These are phyloP conservation scores for Grosmannia clavigera DNA, from an alignment of 2,329 filamentous ascomycete species.

Conservation along the genomic window DNA sequence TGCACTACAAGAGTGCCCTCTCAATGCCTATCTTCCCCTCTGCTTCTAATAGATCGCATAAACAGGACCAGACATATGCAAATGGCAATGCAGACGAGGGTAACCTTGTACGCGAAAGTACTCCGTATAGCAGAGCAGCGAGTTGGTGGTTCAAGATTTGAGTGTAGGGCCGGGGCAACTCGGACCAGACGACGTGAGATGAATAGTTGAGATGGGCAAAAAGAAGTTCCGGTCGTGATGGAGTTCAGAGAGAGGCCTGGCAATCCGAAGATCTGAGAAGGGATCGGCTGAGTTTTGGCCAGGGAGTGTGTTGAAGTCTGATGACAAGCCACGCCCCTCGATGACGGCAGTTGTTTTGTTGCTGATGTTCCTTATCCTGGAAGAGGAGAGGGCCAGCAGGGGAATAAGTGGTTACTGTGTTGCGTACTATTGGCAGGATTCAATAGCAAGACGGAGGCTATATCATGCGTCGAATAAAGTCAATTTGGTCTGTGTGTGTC, in stretches of 20 bases:
- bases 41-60: not conserved
- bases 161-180: not conserved
- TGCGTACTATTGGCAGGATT: not conserved
- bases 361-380: not conserved
- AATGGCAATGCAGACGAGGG: not conserved
- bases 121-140: not conserved
- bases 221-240: not conserved
- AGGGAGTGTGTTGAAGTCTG: not conserved
- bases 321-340: not conserved
- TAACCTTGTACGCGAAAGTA: not conserved
- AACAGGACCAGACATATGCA: not conserved
- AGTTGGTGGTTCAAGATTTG: not conserved
- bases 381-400: not conserved
- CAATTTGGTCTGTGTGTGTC: not conserved
- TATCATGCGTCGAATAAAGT: constrained; percentile 1
- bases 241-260: not conserved
- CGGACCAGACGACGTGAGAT: not conserved
- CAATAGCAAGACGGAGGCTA: not conserved
- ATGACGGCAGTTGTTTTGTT: not conserved
- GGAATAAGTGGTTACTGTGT: not conserved
- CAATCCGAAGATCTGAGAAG: not conserved
- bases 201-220: not conserved
- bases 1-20: not conserved
- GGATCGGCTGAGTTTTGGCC: not conserved
- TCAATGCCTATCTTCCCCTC: not conserved